A percentile compares a stretch with the other conserved stretches of the same genome.
phyloP scores from a whole-genome alignment of 768 basidiomycete species.

The Clitopilus hobsonii region DNA sequence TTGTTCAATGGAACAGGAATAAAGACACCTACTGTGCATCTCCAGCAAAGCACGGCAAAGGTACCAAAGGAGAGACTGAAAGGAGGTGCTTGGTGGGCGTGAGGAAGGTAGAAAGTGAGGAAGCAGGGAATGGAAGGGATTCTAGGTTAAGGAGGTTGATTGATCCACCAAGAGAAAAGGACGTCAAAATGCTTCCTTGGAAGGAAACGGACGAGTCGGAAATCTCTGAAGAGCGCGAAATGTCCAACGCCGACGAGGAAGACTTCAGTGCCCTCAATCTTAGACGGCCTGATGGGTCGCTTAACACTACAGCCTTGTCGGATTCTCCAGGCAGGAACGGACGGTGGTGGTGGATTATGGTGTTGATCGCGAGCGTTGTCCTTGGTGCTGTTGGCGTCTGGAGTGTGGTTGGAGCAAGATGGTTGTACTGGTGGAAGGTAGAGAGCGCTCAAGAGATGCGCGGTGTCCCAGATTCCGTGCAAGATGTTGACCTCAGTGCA shows the following conservation, averaged over 20 bases:
- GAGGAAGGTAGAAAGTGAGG: conserved; percentile 46
- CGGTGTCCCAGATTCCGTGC: neutral
- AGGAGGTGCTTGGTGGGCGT: conserved; percentile 62
- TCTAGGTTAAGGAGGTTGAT: conserved; percentile 47
- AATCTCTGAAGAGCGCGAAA: neutral
- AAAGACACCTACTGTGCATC: neutral
- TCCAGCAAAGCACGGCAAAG: conserved; percentile 9
- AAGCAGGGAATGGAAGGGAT: conserved; percentile 28
- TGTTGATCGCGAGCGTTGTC: neutral
- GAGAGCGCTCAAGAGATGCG: neutral
- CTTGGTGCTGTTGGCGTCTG: neutral
- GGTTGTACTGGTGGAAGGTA: neutral
- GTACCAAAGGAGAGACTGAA: conserved; percentile 22
- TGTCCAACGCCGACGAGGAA: neutral
- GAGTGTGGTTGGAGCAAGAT: neutral
- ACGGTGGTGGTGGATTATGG: conserved; percentile 7
- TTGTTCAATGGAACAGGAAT: neutral
- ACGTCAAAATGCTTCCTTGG: neutral
- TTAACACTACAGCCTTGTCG: too few relatives aligned
- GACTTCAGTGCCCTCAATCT: too few relatives aligned
- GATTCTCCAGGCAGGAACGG: neutral
- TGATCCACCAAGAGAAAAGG: conserved; percentile 54
- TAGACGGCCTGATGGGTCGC: too few relatives aligned
- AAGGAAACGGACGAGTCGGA: neutral
- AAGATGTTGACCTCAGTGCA: neutral